Base-by-base conservation (phyloP, 192 early-diverging fungal species). In the Coemansia sp. region DNA sequence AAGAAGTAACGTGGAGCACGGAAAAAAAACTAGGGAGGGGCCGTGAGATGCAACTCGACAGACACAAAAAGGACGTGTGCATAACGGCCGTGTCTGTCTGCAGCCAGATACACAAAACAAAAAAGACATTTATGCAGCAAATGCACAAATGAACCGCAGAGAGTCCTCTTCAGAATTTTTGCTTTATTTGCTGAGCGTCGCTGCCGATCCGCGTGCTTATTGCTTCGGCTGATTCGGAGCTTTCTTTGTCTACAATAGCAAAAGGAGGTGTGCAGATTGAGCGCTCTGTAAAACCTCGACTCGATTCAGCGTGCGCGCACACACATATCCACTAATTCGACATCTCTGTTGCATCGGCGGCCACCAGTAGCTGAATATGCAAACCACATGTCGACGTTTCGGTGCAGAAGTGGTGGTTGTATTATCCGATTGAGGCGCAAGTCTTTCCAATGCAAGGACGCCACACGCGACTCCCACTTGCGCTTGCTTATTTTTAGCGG, bases 361-460 rank as follows among this genome's bases (percentile, higher is more conserved):
- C 32, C 7, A 7, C 32, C 32, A 35, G 32, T 2, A 53, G 27
- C 29, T 27, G 7, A 24, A 11, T 17, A 53, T 53, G 51, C 29
- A 27, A 32, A 53, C 6, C 3, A 15, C 51, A 32, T 53, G 27
- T 6, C 51, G 1, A 31, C 17, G 29, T 53, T 53, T 53, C 27
- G 51, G 51, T 25, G 51, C 51, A 53, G 27, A 15, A 7, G 51
- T 53, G 51, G 27, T 53, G 6, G 27, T 3, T 27, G 5, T 53
- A 53, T 53, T 53, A 53, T 53, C 51, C 51, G 51, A 53, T 53
- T 53, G 51, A 53, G 51, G 51, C 51, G 51, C 47, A n/a, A n/a
- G 22, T 53, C 27, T 51, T 29, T 51, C 10, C 10, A 15, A 27
- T n/a, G 12, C 6, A 6, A 2, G 24, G 3, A 53, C 27, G 51